Percentiles rank a stretch among this genome's conserved stretches.
Evolutionary conservation across 2,329 filamentous ascomycete species (phyloP).

Genomic region (Colletotrichum sp.): DNA sequence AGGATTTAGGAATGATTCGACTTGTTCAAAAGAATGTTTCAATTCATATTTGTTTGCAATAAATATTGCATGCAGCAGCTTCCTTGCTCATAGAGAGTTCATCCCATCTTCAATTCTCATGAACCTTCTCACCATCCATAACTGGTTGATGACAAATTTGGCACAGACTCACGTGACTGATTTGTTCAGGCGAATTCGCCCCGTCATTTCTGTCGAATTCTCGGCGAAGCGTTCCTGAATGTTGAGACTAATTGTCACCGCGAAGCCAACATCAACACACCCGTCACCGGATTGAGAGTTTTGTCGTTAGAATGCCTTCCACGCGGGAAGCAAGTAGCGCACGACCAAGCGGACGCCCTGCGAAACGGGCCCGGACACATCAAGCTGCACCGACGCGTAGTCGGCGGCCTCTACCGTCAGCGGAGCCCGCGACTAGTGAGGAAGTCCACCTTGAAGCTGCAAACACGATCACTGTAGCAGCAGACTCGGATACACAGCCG

Average conservation of each 20-base stretch:
- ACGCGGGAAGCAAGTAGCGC: background rate
- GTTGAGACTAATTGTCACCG: fast-evolving
- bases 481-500: fast-evolving
- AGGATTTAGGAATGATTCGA: background rate
- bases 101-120: background rate
- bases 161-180: background rate
- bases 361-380: background rate
- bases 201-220: background rate
- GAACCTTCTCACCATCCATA: background rate
- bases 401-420: background rate
- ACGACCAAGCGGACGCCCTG: fast-evolving
- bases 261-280: background rate
- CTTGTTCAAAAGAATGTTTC: background rate
- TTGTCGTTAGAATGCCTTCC: background rate
- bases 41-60: background rate
- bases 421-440: fast-evolving
- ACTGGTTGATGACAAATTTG: background rate
- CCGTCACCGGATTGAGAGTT: fast-evolving
- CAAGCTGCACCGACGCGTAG: fast-evolving
- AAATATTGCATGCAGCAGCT: background rate
- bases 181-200: too few species aligned
- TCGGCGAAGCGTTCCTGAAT: background rate
- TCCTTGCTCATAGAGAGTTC: background rate
- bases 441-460: background rate
- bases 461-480: background rate